Conservation (phyloP, 805 yeast genomes). For the Teunomyces barrocoloradensis region DNA sequence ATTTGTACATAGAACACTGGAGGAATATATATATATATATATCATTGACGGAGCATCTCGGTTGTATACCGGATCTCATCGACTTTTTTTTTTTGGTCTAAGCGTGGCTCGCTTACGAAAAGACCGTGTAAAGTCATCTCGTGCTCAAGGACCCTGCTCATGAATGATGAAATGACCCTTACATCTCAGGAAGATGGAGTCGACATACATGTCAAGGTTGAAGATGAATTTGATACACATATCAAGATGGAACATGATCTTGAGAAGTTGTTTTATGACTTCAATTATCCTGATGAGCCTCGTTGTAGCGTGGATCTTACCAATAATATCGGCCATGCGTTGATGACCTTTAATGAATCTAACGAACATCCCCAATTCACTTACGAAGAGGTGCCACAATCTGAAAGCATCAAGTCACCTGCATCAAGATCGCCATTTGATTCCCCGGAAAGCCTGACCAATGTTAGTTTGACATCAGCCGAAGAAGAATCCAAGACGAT, state of each 20-base stretch:
- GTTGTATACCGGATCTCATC: constrained; percentile 1
- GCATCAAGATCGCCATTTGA: constrained; percentile 15
- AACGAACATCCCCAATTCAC: constrained; percentile 1
- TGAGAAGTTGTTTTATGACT: constrained; percentile 8
- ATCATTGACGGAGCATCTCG: background rate
- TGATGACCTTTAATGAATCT: constrained; percentile 13
- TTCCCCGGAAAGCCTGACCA: constrained; percentile 11
- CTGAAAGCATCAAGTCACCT: constrained; percentile 4
- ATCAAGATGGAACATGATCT: background rate
- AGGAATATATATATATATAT: background rate
- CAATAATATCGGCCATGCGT: constrained; percentile 15
- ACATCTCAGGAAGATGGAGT: background rate
- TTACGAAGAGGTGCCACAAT: background rate
- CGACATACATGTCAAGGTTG: too few relatives aligned
- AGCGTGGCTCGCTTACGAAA: background rate
- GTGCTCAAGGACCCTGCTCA: background rate
- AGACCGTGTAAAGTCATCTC: background rate
- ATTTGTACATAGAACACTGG: constrained; percentile 4
- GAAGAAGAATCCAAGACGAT: constrained; percentile 12
- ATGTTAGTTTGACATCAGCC: constrained; percentile 8
- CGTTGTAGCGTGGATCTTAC: constrained; percentile 7
- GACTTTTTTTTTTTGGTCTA: background rate
- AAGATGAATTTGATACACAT: background rate
- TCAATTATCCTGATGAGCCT: constrained; percentile 4
- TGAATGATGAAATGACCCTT: background rate